phyloP scores from a whole-genome alignment of 176 grass and related monocot genomes.

The Raddia guianensis region DNA sequence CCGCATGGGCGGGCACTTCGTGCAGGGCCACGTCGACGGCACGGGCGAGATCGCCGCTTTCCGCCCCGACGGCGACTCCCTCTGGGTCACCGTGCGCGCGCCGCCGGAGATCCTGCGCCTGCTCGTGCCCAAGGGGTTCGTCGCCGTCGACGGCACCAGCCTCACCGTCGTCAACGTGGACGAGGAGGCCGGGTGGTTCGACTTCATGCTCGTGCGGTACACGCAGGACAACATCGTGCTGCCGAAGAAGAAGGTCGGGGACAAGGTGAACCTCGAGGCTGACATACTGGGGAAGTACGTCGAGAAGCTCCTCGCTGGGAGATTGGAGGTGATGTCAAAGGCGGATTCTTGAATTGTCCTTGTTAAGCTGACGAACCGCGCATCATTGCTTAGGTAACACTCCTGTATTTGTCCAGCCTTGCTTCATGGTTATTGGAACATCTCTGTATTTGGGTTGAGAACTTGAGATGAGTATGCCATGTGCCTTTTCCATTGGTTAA shows the following conservation, averaged over 20 bases:
- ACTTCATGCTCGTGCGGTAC: constrained; percentile 97
- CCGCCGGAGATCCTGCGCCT: constrained; percentile 69
- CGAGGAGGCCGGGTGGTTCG: constrained; percentile 70
- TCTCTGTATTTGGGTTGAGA: not conserved
- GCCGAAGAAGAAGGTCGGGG: constrained; percentile 74
- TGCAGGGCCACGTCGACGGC: constrained; percentile 91
- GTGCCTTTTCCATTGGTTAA: not conserved
- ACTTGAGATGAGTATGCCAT: not conserved
- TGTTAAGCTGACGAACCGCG: not conserved
- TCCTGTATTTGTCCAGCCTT: not conserved
- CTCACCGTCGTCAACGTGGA: constrained; percentile 77
- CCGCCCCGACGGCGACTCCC: constrained; percentile 74
- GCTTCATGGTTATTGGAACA: constrained; percentile 7
- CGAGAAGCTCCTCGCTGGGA: constrained; percentile 77
- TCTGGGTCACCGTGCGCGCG: constrained; percentile 79
- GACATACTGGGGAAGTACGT: constrained; percentile 94
- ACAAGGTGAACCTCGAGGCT: constrained; percentile 94
- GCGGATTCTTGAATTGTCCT: constrained; percentile 12
- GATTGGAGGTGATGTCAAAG: constrained; percentile 45
- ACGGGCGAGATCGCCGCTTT: constrained; percentile 77
- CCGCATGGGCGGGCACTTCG: constrained; percentile 88
- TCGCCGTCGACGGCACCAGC: constrained; percentile 86
- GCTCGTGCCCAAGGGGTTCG: constrained; percentile 92
- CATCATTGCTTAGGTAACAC: not conserved
- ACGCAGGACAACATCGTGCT: constrained; percentile 91